These are phyloP conservation scores for Cystobasidium pallidum DNA, from an alignment of 1,284 basidiomycete genomes.

Conservation along the genomic window DNA sequence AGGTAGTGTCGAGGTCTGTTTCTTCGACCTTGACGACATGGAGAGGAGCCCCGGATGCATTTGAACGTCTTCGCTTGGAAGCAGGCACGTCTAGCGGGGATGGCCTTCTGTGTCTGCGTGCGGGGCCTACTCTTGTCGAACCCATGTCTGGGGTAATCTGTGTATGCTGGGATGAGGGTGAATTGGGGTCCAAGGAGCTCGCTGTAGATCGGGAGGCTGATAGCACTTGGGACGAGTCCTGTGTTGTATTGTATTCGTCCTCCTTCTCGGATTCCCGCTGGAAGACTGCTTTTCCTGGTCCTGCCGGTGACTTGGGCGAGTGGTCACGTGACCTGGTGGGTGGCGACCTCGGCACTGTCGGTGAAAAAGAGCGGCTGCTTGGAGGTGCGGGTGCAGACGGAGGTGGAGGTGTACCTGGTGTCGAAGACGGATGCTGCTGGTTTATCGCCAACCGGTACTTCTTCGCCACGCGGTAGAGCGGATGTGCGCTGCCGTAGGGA, in stretches of 20 bases:
- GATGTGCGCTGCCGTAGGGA: slow-evolving; percentile 11
- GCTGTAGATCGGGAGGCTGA: too few relatives aligned
- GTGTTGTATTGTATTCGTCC: background rate
- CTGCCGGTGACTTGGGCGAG: background rate
- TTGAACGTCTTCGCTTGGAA: slow-evolving; percentile 21
- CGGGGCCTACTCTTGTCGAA: background rate
- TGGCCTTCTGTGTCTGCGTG: slow-evolving; percentile 11
- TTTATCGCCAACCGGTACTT: background rate
- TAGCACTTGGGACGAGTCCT: too few relatives aligned
- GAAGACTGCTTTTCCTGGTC: background rate
- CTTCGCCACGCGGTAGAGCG: background rate
- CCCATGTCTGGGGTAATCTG: background rate
- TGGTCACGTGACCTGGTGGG: background rate
- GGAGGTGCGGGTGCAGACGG: background rate
- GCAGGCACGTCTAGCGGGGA: slow-evolving; percentile 16
- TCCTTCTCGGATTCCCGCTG: background rate
- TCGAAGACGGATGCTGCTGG: background rate
- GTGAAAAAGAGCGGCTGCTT: background rate
- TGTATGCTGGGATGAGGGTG: background rate
- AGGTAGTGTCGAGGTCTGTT: background rate
- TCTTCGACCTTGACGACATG: slow-evolving; percentile 20
- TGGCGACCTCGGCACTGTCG: background rate
- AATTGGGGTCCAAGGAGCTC: background rate
- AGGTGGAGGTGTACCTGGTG: background rate
- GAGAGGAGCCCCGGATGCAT: background rate